These are phyloP conservation scores for Antrodiella citrinella DNA, from an alignment of 768 basidiomycete species.

Conservation along the genomic window DNA sequence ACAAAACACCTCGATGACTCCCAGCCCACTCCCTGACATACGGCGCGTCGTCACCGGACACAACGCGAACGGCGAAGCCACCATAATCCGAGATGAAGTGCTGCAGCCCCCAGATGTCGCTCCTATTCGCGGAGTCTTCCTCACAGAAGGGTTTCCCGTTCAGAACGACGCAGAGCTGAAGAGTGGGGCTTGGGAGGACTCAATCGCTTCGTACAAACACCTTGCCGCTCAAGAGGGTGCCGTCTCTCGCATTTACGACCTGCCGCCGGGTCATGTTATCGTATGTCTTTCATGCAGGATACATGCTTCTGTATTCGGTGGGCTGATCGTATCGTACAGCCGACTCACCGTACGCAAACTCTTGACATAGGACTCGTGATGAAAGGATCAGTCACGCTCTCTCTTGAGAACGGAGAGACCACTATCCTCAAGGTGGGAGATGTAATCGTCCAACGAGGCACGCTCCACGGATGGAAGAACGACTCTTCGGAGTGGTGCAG, in stretches of 20 bases:
- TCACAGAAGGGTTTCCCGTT: neutral
- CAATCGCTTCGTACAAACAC: neutral
- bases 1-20: no score
- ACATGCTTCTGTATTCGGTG: neutral
- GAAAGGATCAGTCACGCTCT: slow-evolving; percentile 14
- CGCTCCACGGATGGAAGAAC: slow-evolving; percentile 20
- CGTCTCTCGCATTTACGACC: neutral
- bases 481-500: slow-evolving; percentile 19
- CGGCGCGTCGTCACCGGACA: slow-evolving; percentile 20
- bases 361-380: slow-evolving; percentile 19
- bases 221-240: neutral
- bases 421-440: slow-evolving; percentile 17
- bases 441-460: slow-evolving; percentile 18
- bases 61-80: slow-evolving; percentile 12
- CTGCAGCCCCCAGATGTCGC: neutral
- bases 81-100: slow-evolving; percentile 9
- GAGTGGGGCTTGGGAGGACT: neutral
- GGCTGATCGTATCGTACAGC: neutral
- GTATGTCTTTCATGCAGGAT: neutral
- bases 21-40: slow-evolving; percentile 6
- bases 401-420: slow-evolving; percentile 17
- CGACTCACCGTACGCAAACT: slow-evolving; percentile 14
- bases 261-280: neutral
- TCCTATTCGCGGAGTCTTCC: neutral
- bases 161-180: neutral